Conservation (phyloP, 1,284 basidiomycete species). For the Ceratobasidium sp. region DNA sequence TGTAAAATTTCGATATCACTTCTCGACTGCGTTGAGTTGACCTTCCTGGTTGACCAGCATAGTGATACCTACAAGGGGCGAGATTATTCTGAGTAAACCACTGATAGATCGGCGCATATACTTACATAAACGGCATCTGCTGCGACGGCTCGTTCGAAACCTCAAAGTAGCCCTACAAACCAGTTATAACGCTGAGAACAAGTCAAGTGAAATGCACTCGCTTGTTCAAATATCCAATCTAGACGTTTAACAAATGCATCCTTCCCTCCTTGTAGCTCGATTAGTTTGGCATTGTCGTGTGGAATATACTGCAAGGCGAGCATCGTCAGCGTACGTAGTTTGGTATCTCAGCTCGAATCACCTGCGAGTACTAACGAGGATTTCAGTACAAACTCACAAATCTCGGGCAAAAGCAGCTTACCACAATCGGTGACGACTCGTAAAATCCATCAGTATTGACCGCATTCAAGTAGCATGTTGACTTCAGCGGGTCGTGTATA, state of each 20-base stretch:
- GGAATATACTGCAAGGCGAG: constrained; percentile 67
- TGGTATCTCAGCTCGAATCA: constrained; percentile 49
- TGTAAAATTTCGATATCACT: constrained; percentile 37
- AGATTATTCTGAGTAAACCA: background rate
- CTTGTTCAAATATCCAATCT: constrained; percentile 41
- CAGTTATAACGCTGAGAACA: background rate
- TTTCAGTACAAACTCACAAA: constrained; percentile 30
- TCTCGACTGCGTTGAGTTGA: constrained; percentile 37
- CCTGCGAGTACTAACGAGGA: constrained; percentile 64
- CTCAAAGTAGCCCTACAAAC: constrained; percentile 37
- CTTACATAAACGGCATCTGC: constrained; percentile 70
- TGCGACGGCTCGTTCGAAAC: constrained; percentile 58
- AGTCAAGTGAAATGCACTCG: background rate
- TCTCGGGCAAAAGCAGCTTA: constrained; percentile 54
- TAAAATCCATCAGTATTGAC: constrained; percentile 73
- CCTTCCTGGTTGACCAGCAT: constrained; percentile 67
- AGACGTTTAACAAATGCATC: constrained; percentile 33
- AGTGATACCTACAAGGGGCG: constrained; percentile 62
- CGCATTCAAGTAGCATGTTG: constrained; percentile 73
- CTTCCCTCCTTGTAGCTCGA: constrained; percentile 42
- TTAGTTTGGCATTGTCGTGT: constrained; percentile 60
- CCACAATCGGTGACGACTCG: constrained; percentile 72
- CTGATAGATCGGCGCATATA: constrained; percentile 5
- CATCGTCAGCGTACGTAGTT: background rate
- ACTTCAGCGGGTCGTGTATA: constrained; percentile 67